Evolutionary conservation across 2,329 filamentous ascomycete species (phyloP), one percentile per base, ranked within the genome.

Genomic region (Aspergillus pseudoterreus): DNA sequence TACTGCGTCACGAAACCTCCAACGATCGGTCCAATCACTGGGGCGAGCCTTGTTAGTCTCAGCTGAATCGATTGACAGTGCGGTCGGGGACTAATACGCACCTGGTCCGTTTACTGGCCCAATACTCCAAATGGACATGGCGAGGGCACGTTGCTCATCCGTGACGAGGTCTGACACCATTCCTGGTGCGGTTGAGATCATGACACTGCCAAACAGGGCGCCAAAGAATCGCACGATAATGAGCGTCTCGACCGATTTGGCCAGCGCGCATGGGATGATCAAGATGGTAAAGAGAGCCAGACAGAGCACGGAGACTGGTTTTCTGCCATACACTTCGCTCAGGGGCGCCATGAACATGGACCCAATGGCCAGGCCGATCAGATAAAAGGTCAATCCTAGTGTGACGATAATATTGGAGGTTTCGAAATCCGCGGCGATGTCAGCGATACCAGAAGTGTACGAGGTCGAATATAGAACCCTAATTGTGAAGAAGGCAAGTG

Each of bases 161-260:
- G 81, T 79, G n/a, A 89, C 84, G 45, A 96, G 86, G 67, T 96
- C 92, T 24, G 88, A 85, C 10, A 96, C 82, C 6, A 86, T 90
- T 2, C 91, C 92, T 0, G 91, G 90, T 1, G 87, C 83, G 65
- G 95, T 95, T 11, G 85, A 83, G 22, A 96, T 85, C 82, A 95
- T 87, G 39, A 87, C 89, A 5, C 88, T 82, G 3, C 89, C 87
- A 47, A 85, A 89, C 50, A 90, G 70, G 6, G 86, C 87, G 27
- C 84, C 86, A 57, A 94, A 82, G 67, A 91, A 92, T 21, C 90
- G 80, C 45, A 86, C 77, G 4, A 88, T 75, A n/a, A 94, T 79
- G 43, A 94, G 81, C 35, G 83, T 78, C 0, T 78, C 77, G 1
- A 92, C 73, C 4, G 85, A 87, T 47, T 81, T 82, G 4, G 87